Percentiles rank a stretch among this genome's conserved stretches.
phyloP scores from a whole-genome alignment of 1,284 basidiomycete genomes.

The Trametes pubescens region DNA sequence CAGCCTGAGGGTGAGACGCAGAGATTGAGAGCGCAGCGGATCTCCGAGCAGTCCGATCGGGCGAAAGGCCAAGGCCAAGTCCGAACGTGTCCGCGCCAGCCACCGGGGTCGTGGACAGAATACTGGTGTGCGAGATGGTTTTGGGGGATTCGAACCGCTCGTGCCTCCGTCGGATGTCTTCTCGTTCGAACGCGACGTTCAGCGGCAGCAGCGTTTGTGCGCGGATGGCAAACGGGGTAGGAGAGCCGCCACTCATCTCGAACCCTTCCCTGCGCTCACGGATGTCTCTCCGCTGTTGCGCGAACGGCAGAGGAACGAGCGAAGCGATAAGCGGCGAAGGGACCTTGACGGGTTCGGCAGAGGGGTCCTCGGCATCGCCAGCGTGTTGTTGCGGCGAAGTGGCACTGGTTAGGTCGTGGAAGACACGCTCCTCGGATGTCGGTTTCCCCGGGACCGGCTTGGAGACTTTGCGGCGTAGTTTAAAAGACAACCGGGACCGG shows the following conservation, averaged over 20 bases:
- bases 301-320: conserved; percentile 30
- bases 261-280: conserved; percentile 35
- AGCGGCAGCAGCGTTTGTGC: conserved; percentile 30
- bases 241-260: conserved; percentile 25
- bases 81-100: no score
- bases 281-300: conserved; percentile 30
- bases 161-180: conserved; percentile 32
- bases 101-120: no score
- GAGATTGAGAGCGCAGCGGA: not conserved
- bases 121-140: not conserved
- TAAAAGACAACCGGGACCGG: conserved; percentile 1
- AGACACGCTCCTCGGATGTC: not conserved
- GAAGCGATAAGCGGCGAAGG: conserved; percentile 10
- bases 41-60: not conserved
- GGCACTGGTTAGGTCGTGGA: not conserved
- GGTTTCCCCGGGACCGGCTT: not conserved
- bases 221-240: conserved; percentile 25
- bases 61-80: no score
- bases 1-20: not conserved
- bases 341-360: not conserved
- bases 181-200: conserved; percentile 29
- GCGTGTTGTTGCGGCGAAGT: not conserved
- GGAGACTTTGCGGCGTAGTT: conserved; percentile 4
- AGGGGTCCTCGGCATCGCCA: no score
- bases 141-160: conserved; percentile 26